These are phyloP conservation scores for Blakeslea trispora DNA, from an alignment of 371 early-diverging fungal genomes.

Conservation along the genomic window DNA sequence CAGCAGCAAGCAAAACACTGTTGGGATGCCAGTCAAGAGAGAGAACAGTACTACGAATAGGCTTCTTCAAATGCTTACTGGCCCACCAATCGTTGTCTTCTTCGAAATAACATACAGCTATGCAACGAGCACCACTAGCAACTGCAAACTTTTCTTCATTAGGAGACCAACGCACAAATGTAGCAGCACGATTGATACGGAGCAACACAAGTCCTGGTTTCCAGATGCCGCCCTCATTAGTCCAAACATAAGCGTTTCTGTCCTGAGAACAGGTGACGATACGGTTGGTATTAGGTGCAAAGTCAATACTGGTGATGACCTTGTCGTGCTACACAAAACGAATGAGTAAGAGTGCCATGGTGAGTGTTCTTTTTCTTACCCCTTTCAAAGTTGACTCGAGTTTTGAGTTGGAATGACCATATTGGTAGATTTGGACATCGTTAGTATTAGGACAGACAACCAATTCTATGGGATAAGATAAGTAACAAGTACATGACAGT, in stretches of 20 bases:
- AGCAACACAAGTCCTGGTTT: conserved; percentile 93
- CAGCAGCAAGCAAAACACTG: conserved; percentile 92
- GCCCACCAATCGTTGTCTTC: conserved; percentile 97
- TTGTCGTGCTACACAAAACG: conserved; percentile 86
- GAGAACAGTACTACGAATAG: conserved; percentile 89
- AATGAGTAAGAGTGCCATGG: neutral
- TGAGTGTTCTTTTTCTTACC: conserved; percentile 40
- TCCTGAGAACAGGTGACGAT: conserved; percentile 98
- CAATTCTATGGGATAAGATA: conserved; percentile 64
- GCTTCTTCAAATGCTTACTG: conserved; percentile 93
- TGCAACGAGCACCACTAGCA: conserved; percentile 87
- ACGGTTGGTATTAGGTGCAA: conserved; percentile 94
- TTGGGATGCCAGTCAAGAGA: conserved; percentile 97
- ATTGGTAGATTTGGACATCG: conserved; percentile 86
- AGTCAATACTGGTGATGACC: conserved; percentile 94
- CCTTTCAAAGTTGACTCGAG: conserved; percentile 74
- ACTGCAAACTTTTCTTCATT: conserved; percentile 98
- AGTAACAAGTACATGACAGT: neutral
- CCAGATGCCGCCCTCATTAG: conserved; percentile 76
- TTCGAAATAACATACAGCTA: conserved; percentile 95
- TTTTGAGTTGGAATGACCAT: conserved; percentile 62
- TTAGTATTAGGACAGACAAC: conserved; percentile 90
- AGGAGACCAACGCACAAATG: conserved; percentile 95
- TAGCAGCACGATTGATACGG: conserved; percentile 96
- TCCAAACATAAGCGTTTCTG: conserved; percentile 98